Evolutionary conservation across 1,284 basidiomycete genomes (phyloP), one percentile per base, ranked within the genome.

Genomic region (Anthracocystis setariae): DNA sequence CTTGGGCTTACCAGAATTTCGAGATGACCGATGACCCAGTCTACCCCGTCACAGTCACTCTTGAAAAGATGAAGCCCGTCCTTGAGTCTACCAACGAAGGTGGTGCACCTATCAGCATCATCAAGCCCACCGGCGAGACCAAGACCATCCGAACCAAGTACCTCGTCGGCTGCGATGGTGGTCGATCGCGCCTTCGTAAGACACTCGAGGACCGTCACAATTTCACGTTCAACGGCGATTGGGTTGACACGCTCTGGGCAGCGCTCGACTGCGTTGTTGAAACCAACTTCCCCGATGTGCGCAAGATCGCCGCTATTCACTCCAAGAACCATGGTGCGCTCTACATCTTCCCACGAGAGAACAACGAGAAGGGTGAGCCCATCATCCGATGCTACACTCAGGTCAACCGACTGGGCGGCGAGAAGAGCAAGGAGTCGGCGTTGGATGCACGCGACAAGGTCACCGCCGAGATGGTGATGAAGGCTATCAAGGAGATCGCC

Each of bases 121-220:
- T 80, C 62, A 71, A 76, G 61, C 69, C 73, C 3, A 80, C 78
- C 7, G 78, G 78, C 38, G 64, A 77, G 64, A 67, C 57, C 50
- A 78, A 78, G 63, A 77, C 68, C 15, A 76, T 84, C 38, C 70
- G 75, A 5, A 77, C 83, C 17, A 84, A 84, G 68, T 85, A 84
- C 72, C 74, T 85, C 38, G 68, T 85, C 53, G 83, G 79, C 46
- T 83, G 82, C 49, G 83, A 85, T 53, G 84, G 84, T 18, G 84
- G 84, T 13, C 60, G 76, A 24, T 81, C 78, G 2, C 54, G 67
- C 9, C 81, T 85, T 4, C 73, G 84, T 24, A 76, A 76, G 35
- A 78, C 79, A 32, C 79, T 84, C 53, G 76, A 80, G 47, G 59
- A 59, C 1, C 49, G 50, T 8, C 76, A 79, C 58, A 65, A 59